Base-by-base conservation (phyloP, 805 yeast species). In the Candida tibetensis region DNA sequence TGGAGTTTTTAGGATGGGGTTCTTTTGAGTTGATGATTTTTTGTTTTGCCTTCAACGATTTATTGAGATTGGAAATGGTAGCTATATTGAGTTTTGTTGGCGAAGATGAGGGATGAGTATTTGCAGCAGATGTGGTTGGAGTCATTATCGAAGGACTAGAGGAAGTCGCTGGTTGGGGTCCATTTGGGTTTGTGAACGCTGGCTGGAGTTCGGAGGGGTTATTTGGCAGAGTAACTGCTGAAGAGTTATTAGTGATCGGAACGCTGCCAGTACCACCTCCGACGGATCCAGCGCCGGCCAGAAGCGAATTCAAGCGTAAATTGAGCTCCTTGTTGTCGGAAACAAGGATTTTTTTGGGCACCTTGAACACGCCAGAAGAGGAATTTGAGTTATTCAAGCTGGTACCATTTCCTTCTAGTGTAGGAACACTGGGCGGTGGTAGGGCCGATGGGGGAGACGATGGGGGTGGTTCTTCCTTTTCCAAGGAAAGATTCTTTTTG, bases 21-120 rank as follows among this genome's bases (percentile, higher is more conserved):
- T 65, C 71, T 32, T 63, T 59, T 3, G 60, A 41, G 33, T 46
- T 61, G 40, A 66, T 63, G 35, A 66, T 55, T 40, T 62, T 63
- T 41, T 69, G 74, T 39, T 69, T 68, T 26, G 69, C 72, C 42
- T 65, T 67, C 18, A 69, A 42, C 3, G 72, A 61, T 43, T 69
- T 68, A 49, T 69, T 69, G 33, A 69, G 56, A 49, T 64, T 67
- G 18, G 71, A 58, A 25, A 69, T 60, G 19, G 63, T 61, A 32
- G 52, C 57, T 32, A 53, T 54, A 45, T 57, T 55, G 42, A 57
- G 35, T 5, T 35, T 31, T n/a, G 44, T 19, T 3, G 35, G 35
- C 10, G n/a, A 21, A 4, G 39, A 35, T 2, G 16, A 8, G 14
- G 17, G 18, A n/a, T 27, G 25, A 4, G 39, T 19, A 13, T 23